Percentiles rank a stretch among this genome's conserved stretches.
These are phyloP conservation scores for Aspergillus sp. DNA, from an alignment of 2,329 filamentous ascomycete species.

Conservation along the genomic window DNA sequence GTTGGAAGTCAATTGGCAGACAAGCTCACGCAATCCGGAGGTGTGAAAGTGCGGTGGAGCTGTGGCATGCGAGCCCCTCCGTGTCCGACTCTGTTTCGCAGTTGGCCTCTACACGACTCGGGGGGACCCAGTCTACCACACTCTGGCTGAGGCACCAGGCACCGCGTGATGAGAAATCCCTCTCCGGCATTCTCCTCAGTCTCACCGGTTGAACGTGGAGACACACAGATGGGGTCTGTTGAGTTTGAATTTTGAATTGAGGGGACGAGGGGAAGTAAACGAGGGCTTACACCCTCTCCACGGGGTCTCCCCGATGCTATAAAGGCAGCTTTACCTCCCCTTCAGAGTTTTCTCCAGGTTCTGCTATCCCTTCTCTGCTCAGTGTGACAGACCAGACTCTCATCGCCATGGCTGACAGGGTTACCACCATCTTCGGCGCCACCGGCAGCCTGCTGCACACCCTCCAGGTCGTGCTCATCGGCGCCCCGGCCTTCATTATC, in stretches of 20 bases:
- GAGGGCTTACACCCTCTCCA: not conserved
- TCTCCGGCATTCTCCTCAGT: constrained; percentile 3
- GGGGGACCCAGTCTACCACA: not conserved
- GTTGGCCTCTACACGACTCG: no score
- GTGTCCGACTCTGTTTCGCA: no score
- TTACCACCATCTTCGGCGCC: constrained; percentile 10
- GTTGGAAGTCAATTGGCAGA: no score
- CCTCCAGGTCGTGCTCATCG: constrained; percentile 23
- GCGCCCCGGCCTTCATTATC: constrained; percentile 25
- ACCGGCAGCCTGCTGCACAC: constrained; percentile 14
- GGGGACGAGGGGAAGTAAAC: not conserved
- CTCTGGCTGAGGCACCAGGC: not conserved
- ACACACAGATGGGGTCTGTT: not conserved
- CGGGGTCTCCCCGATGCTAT: not conserved
- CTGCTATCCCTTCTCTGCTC: not conserved
- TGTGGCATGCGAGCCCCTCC: not conserved
- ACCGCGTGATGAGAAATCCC: constrained; percentile 4
- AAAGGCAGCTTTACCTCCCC: not conserved
- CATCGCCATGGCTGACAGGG: not conserved
- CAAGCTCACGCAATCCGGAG: not conserved
- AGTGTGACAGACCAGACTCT: no score
- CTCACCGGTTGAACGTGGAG: constrained; percentile 5
- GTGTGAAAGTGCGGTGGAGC: not conserved
- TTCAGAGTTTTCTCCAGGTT: not conserved
- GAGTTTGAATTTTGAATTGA: not conserved